Evolutionary conservation across 2,329 filamentous ascomycete genomes (phyloP).

Genomic region (Gyromitra esculenta): DNA sequence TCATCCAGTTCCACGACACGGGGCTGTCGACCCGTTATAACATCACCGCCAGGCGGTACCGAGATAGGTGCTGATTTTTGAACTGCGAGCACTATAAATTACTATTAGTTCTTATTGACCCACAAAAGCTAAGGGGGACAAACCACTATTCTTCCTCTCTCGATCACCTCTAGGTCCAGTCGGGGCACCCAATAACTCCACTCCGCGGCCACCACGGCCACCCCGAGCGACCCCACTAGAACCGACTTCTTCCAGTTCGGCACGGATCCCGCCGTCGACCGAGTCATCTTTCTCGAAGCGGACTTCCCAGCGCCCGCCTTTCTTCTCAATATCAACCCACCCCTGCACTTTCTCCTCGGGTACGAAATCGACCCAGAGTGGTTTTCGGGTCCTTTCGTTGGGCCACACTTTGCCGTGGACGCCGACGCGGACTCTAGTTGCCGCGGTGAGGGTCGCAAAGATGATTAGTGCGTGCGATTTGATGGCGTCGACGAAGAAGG

Average conservation of each 20-base stretch:
- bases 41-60: background rate
- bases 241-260: conserved; percentile 48
- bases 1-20: conserved; percentile 55
- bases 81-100: conserved; percentile 28
- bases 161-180: conserved; percentile 48
- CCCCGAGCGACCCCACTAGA: conserved; percentile 17
- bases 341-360: conserved; percentile 75
- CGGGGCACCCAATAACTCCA: conserved; percentile 38
- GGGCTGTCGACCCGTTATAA: background rate
- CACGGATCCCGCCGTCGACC: conserved; percentile 62
- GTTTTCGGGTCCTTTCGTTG: conserved; percentile 82
- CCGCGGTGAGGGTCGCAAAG: conserved; percentile 75
- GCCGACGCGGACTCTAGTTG: conserved; percentile 77
- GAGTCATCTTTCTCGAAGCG: conserved; percentile 71
- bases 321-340: conserved; percentile 72
- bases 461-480: conserved; percentile 86
- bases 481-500: conserved; percentile 84
- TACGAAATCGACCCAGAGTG: conserved; percentile 88
- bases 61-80: conserved; percentile 29
- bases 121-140: background rate
- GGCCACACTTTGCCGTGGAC: conserved; percentile 87
- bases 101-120: background rate
- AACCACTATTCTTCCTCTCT: conserved; percentile 40
- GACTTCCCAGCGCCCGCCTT: conserved; percentile 74
- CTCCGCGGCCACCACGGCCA: conserved; percentile 17